Percentiles rank a stretch among this genome's conserved stretches.
These are phyloP conservation scores for Sanghuangporus weigelae DNA, from an alignment of 1,284 basidiomycete species.

Conservation along the genomic window DNA sequence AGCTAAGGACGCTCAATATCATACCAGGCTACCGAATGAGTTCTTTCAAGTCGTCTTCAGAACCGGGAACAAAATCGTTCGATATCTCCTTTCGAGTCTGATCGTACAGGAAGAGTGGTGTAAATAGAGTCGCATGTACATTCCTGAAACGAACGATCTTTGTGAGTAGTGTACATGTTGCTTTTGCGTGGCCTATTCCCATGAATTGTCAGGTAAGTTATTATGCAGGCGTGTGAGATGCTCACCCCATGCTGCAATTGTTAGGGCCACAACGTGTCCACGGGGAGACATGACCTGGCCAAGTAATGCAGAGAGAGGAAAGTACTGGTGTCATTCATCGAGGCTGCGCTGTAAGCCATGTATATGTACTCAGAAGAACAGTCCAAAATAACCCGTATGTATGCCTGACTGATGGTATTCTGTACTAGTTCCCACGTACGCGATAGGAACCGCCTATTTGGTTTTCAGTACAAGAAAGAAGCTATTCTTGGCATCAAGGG, in stretches of 20 bases:
- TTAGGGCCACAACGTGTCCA: background rate
- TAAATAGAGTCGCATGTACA: conserved; percentile 3
- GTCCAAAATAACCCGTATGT: too few species aligned
- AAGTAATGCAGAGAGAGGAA: too few species aligned
- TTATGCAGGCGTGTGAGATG: background rate
- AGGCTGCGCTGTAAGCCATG: too few species aligned
- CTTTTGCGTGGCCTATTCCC: conserved; percentile 7
- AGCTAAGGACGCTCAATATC: background rate
- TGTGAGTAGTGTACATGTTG: conserved; percentile 1
- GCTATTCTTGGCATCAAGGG: too few species aligned
- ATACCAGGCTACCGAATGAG: conserved; percentile 1
- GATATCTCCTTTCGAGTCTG: conserved; percentile 1
- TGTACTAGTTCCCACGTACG: too few species aligned
- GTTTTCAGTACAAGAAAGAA: too few species aligned
- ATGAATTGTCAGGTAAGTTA: background rate
- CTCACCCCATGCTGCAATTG: background rate
- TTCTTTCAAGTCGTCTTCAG: background rate
- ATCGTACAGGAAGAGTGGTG: background rate
- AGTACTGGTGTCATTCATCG: too few species aligned
- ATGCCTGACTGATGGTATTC: too few species aligned
- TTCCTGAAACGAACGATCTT: background rate
- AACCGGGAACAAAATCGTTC: background rate
- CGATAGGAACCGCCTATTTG: too few species aligned
- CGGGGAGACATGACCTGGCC: background rate
- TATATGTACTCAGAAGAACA: too few species aligned